Percentiles rank a stretch among this genome's conserved stretches.
Conservation (phyloP, 2,329 filamentous ascomycete species). For the Aspergillus novofumigatus region DNA sequence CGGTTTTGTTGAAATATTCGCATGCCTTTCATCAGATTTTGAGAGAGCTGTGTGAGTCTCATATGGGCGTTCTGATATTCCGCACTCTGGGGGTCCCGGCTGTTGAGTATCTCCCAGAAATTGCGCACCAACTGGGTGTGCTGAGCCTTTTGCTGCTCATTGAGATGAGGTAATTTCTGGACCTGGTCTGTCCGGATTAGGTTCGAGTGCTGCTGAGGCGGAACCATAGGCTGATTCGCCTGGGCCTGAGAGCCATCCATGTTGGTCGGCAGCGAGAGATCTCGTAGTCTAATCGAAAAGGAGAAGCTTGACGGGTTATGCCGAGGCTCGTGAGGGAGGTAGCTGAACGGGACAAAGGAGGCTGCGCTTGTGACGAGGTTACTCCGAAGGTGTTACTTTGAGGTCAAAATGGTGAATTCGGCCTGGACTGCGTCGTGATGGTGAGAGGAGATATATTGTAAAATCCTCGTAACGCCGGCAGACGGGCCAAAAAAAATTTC, state of each 20-base stretch:
- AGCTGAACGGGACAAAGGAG: not conserved
- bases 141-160: conserved; percentile 52
- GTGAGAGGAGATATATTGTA: not conserved
- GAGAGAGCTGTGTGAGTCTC: conserved; percentile 49
- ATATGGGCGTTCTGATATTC: conserved; percentile 49
- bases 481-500: not conserved
- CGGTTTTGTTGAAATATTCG: conserved; percentile 43
- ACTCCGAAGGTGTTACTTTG: not conserved
- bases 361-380: not conserved
- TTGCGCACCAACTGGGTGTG: conserved; percentile 52
- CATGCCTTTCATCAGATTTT: conserved; percentile 50
- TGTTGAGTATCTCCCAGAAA: conserved; percentile 52
- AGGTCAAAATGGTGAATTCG: not conserved
- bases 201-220: conserved; percentile 39
- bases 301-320: not conserved
- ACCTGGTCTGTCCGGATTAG: conserved; percentile 52
- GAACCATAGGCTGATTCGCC: conserved; percentile 27
- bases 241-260: conserved; percentile 34
- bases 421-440: not conserved
- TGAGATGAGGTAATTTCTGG: conserved; percentile 50
- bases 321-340: not conserved
- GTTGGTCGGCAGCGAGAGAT: conserved; percentile 1
- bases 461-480: not conserved
- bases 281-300: not conserved
- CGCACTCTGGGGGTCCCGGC: conserved; percentile 44